phyloP scores from a whole-genome alignment of 352 stramenopile genomes.

The Phytophthora kernoviae region DNA sequence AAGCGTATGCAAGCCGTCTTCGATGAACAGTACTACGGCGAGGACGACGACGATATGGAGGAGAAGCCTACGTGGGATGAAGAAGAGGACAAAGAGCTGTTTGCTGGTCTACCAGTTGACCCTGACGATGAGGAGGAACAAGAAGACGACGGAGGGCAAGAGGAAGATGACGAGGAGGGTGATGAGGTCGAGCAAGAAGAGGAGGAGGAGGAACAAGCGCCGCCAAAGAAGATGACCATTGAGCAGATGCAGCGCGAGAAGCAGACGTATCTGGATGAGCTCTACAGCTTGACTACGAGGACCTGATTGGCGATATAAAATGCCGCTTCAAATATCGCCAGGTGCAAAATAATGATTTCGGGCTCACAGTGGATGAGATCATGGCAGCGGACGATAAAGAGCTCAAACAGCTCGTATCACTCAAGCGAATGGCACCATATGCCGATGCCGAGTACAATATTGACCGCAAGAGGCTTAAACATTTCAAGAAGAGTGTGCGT shows the following conservation, averaged over 20 bases:
- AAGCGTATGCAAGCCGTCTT: constrained; percentile 96
- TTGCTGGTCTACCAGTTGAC: constrained; percentile 71
- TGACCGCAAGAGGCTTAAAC: constrained; percentile 74
- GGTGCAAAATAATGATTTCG: constrained; percentile 96
- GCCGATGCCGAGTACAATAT: constrained; percentile 81
- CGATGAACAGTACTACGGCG: constrained; percentile 98
- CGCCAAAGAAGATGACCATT: constrained; percentile 51
- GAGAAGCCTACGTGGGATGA: constrained; percentile 84
- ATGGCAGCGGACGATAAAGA: constrained; percentile 96
- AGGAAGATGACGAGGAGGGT: constrained; percentile 26
- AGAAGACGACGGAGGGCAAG: constrained; percentile 37
- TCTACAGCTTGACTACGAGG: constrained; percentile 99
- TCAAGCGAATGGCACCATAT: constrained; percentile 98
- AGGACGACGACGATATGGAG: constrained; percentile 66
- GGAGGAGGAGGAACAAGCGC: constrained; percentile 48
- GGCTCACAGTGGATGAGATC: constrained; percentile 97
- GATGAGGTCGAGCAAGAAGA: constrained; percentile 61
- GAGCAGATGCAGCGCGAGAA: constrained; percentile 82
- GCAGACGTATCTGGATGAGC: constrained; percentile 94
- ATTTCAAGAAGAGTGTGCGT: constrained; percentile 69
- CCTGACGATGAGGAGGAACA: constrained; percentile 74
- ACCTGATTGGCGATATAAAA: constrained; percentile 97
- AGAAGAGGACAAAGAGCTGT: constrained; percentile 85
- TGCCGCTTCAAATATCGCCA: constrained; percentile 98
- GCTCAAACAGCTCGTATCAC: constrained; percentile 95